Base-by-base conservation (phyloP, 768 basidiomycete genomes). In the Naganishia kalamii region DNA sequence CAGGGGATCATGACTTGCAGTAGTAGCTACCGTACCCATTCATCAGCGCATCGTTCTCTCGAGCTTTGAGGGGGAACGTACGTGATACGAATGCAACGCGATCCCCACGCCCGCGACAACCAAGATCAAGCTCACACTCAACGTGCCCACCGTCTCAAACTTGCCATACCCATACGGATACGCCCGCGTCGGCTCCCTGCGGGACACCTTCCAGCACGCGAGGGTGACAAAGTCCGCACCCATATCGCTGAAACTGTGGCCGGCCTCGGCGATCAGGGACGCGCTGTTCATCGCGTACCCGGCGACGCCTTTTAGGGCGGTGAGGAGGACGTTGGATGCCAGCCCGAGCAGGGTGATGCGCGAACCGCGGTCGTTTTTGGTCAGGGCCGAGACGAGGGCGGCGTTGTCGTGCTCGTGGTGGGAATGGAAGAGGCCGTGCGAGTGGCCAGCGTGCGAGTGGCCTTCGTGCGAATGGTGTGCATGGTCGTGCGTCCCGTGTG, bases 111-210 rank as follows among this genome's bases (percentile, higher is more conserved):
- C 75, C 4, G 75, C 75, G 37, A 68, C 76, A 27, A 74, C 70
- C 63, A 99, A 84, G 33, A 97, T 83, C 52, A 96, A 79, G 1
- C 92, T 89, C 50, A 96, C 87, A 40, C 88, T 85, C 2, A 89
- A 85, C n/a, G 93, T 94, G 50, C 94, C 94, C 25, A 97, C 81
- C 4, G 92, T 92, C 79, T 99, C 94, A 70, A 92, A 94, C 79
- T 98, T 97, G 69, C 70, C 67, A 51, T 73, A 76, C 25, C 73
- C 73, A 68, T 70, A 73, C 32, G 73, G 77, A 63, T 64, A 97
- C 69, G 79, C 80, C 68, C 81, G 83, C 10, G 88, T 87, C 11
- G 92, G 88, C n/a, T 88, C 84, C 73, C 84, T 84, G 57, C 91
- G 84, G 1, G 90, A 91, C 37, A 92, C 81, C 57, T 85, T 85